A percentile compares a stretch with the other conserved stretches of the same genome.
phyloP scores from a whole-genome alignment of 192 early-diverging fungal genomes.

The Mortierella hygrophila region DNA sequence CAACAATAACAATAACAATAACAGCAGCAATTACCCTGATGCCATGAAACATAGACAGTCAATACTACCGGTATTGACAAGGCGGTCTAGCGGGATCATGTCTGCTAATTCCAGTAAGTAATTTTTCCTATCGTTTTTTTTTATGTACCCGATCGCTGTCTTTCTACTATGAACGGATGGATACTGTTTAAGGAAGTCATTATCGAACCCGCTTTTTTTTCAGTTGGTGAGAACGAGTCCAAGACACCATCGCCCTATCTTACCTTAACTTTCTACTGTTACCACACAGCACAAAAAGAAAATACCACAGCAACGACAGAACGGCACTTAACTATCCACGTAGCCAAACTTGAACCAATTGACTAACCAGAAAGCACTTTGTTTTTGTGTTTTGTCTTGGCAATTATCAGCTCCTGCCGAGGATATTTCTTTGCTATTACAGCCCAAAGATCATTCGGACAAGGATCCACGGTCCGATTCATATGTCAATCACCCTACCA shows the following conservation, averaged over 20 bases:
- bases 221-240: not conserved
- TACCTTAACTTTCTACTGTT: not conserved
- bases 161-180: not conserved
- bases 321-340: not conserved
- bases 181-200: conserved; percentile 9
- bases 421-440: conserved; percentile 23
- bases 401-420: conserved; percentile 27
- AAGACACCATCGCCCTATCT: not conserved
- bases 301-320: not conserved
- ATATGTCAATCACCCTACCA: conserved; percentile 51
- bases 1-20: not conserved
- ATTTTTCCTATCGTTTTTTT: conserved; percentile 1
- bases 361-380: not conserved
- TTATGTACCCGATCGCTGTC: conserved; percentile 1
- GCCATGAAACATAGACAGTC: not conserved
- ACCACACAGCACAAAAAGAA: not conserved
- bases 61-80: not conserved
- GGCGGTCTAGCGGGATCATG: not conserved
- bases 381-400: conserved; percentile 21
- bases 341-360: not conserved
- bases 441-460: conserved; percentile 36
- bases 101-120: conserved; percentile 5
- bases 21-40: not conserved
- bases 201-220: not conserved
- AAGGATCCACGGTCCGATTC: conserved; percentile 40